Evolutionary conservation across 2,329 filamentous ascomycete species (phyloP).

Genomic region (Dryadomyces quercivorus): DNA sequence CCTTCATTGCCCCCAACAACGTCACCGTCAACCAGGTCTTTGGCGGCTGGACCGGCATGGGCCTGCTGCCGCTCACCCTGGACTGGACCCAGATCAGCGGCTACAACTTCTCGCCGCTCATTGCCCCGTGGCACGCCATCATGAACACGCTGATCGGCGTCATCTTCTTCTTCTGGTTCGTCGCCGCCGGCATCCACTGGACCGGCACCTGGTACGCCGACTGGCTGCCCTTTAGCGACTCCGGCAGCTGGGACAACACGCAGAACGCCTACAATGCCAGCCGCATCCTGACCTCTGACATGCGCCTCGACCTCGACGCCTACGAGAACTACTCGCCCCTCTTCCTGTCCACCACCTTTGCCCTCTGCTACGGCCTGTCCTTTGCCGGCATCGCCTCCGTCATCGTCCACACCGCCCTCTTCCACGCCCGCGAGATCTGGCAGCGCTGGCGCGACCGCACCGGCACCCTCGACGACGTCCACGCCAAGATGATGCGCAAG

Average conservation of each 20-base stretch:
- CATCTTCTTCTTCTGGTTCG: constrained; percentile 39
- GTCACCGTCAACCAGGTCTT: constrained; percentile 18
- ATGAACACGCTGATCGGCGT: constrained; percentile 49
- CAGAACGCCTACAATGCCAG: constrained; percentile 34
- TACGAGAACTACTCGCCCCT: constrained; percentile 40
- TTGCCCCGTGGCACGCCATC: constrained; percentile 40
- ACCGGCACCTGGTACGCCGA: constrained; percentile 43
- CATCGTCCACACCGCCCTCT: constrained; percentile 36
- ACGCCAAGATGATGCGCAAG: constrained; percentile 32
- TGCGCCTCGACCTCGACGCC: constrained; percentile 31
- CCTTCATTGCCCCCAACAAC: constrained; percentile 36
- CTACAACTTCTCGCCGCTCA: constrained; percentile 9
- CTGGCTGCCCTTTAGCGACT: constrained; percentile 38
- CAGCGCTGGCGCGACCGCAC: not conserved
- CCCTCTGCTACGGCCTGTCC: constrained; percentile 42
- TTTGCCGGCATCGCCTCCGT: constrained; percentile 42
- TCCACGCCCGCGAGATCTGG: constrained; percentile 15
- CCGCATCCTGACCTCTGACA: constrained; percentile 26
- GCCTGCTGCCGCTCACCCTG: constrained; percentile 22
- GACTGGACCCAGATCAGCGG: constrained; percentile 22
- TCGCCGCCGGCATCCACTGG: constrained; percentile 46
- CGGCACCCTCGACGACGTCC: constrained; percentile 21
- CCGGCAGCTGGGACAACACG: constrained; percentile 37
- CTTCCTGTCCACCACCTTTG: constrained; percentile 35
- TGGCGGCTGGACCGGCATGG: constrained; percentile 22